These are phyloP conservation scores for Udeniomyces megalosporus DNA, from an alignment of 768 basidiomycete species.

Conservation along the genomic window DNA sequence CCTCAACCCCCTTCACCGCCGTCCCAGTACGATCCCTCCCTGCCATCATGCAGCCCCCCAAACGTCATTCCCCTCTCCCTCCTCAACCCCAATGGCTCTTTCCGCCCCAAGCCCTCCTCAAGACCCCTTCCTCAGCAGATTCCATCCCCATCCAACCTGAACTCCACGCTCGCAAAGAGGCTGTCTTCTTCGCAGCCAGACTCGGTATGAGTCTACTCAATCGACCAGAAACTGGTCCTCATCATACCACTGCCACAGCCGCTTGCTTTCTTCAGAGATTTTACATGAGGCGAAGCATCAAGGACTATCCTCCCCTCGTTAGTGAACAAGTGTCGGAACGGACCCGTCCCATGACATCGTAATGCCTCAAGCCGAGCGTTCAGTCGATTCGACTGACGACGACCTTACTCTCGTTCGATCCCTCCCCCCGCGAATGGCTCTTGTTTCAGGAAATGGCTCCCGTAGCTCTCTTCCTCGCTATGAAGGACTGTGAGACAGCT, in stretches of 20 bases:
- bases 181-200: background rate
- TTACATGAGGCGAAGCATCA: background rate
- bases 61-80: background rate
- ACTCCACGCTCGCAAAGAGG: background rate
- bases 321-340: background rate
- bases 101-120: background rate
- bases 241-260: background rate
- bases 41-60: too few relatives aligned
- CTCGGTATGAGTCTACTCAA: background rate
- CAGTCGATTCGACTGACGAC: background rate
- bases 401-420: background rate
- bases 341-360: background rate
- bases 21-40: too few relatives aligned
- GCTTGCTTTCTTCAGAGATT: background rate
- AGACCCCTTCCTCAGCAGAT: background rate
- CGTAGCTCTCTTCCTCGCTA: background rate
- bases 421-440: background rate
- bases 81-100: constrained; percentile 4
- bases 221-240: background rate
- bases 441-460: background rate
- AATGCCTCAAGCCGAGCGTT: background rate
- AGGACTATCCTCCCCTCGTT: background rate
- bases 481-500: background rate
- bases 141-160: background rate
- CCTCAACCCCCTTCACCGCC: too few relatives aligned